Base-by-base conservation (phyloP, 1,284 basidiomycete species). In the Ganoderma lucidum region DNA sequence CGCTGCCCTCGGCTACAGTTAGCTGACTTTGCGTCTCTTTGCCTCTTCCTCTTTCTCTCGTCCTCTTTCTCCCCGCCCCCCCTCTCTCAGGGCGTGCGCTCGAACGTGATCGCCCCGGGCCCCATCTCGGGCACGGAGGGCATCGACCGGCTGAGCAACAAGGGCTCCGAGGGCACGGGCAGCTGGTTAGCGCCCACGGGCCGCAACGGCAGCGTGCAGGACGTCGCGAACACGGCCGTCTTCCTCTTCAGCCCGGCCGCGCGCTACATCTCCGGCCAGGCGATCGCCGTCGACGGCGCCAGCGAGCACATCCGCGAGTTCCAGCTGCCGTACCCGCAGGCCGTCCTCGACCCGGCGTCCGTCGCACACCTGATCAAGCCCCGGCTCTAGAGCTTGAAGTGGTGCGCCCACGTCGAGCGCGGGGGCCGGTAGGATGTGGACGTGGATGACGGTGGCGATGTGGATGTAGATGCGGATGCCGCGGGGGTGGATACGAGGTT, bases 171-270 rank as follows among this genome's bases (percentile, higher is more conserved):
- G n/a, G n/a, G 6, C 58, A 12, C 28, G 15, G 3, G 12, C 53
- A 55, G 12, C 39, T 32, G 15, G 30, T 2, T 6, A 84, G 84
- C 64, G 92, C 93, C 2, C 82, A 89, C 2, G 93, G 93, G 93
- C 37, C 87, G 93, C 39, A 75, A 85, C 68, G 95, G 95, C 28
- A 82, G 88, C 69, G 81, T 89, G 61, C 82, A 86, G 66, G 96
- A 99, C 78, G 85, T 97, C 71, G 95, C 91, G 1, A 93, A 95
- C 77, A 87, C 92, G 2, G 86, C 92, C 0, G 84, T 97, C 2
- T 99, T 94, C 83, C 84, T 99, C 55, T 97, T 98, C 83, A 96
- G 95, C 71, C 89, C 91, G 60, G 96, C 96, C 0, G 96, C 95
- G 1, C 85, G 85, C 19, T 97, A 88, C 80, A 88, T 97, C 68